Evolutionary conservation across 179 eudicot species (phyloP).

Genomic region (Silene coronaria): DNA sequence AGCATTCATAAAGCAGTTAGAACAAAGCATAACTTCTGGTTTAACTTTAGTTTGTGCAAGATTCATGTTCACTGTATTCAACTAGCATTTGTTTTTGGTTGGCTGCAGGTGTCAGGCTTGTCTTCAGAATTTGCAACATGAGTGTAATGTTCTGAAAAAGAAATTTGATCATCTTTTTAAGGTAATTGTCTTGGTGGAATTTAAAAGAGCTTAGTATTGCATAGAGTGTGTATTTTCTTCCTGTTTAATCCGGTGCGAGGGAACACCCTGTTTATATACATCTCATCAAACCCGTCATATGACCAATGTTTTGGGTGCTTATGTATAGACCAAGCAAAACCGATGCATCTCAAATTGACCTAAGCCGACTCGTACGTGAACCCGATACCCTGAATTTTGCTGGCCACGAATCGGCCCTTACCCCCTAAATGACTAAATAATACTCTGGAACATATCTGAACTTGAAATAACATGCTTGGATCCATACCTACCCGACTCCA

Average conservation of each 20-base stretch:
- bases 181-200: constrained; percentile 18
- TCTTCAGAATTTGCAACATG: constrained; percentile 42
- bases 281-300: neutral
- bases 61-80: neutral
- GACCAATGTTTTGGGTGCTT: neutral
- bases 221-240: too few relatives aligned
- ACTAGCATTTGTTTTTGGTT: neutral
- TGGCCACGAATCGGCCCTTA: neutral
- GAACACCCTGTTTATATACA: too few relatives aligned
- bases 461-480: too few relatives aligned
- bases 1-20: too few relatives aligned
- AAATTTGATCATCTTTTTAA: constrained; percentile 42
- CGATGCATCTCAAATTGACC: neutral
- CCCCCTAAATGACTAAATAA: neutral
- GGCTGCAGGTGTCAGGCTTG: constrained; percentile 42
- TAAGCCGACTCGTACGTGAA: neutral
- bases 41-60: neutral
- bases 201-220: neutral
- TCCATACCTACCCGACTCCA: too few relatives aligned
- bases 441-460: neutral
- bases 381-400: neutral
- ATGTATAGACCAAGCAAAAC: neutral
- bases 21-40: neutral
- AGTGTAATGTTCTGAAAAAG: constrained; percentile 36
- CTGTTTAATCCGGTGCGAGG: neutral